Conservation (phyloP, 352 stramenopile species). For the Phytopythium sindhum region DNA sequence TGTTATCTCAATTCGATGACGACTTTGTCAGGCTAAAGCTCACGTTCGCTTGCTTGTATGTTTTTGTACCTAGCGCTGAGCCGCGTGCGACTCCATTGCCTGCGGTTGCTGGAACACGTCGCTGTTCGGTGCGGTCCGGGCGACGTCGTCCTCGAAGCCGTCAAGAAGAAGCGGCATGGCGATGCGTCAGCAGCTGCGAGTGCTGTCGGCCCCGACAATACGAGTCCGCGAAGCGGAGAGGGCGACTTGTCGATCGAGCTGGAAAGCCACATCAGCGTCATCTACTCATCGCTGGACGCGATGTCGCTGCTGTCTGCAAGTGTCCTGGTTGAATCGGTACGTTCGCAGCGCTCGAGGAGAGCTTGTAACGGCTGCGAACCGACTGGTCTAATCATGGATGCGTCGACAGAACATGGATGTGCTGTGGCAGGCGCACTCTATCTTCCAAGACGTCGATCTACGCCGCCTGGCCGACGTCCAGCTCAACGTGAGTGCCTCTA, state of each 20-base stretch:
- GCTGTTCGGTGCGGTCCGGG: conserved; percentile 37
- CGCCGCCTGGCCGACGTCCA: conserved; percentile 40
- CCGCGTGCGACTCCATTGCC: conserved; percentile 39
- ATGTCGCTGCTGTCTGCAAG: conserved; percentile 16
- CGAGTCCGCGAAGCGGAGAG: conserved; percentile 18
- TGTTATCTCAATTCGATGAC: background rate
- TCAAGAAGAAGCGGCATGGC: conserved; percentile 19
- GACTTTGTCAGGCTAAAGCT: background rate
- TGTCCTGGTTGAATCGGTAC: conserved; percentile 33
- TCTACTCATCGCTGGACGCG: conserved; percentile 26
- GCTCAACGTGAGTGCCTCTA: conserved; percentile 37
- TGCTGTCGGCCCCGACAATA: too few relatives aligned
- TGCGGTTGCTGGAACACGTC: conserved; percentile 50
- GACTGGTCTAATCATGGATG: background rate
- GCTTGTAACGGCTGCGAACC: background rate
- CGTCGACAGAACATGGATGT: conserved; percentile 15
- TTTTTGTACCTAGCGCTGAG: conserved; percentile 28
- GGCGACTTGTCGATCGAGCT: conserved; percentile 54
- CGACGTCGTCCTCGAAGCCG: conserved; percentile 29
- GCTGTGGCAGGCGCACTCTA: conserved; percentile 29
- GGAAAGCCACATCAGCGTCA: conserved; percentile 39
- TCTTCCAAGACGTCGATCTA: conserved; percentile 48
- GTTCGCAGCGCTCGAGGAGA: background rate
- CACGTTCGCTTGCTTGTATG: background rate
- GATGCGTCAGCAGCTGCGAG: background rate